Percentiles rank a stretch among this genome's conserved stretches.
These are phyloP conservation scores for Fraxinus latifolia DNA, from an alignment of 305 asterid genomes.

Conservation along the genomic window DNA sequence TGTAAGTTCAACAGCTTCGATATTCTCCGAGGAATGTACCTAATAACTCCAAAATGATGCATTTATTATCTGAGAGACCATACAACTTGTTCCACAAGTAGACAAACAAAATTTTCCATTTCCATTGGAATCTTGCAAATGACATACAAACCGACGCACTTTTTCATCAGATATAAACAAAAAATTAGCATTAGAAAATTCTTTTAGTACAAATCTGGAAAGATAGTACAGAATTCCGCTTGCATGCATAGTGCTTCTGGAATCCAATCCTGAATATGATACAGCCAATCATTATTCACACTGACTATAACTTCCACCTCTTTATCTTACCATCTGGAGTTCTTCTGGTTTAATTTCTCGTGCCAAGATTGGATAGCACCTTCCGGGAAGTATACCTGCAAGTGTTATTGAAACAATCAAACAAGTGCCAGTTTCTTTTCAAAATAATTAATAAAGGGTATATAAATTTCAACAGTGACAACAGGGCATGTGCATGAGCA, in stretches of 20 bases:
- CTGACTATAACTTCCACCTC: neutral
- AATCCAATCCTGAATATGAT: slow-evolving; percentile 10
- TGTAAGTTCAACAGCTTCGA: slow-evolving; percentile 83
- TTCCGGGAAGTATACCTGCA: slow-evolving; percentile 90
- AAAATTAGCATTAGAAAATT: slow-evolving; percentile 8
- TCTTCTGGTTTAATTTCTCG: slow-evolving; percentile 85
- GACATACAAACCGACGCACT: slow-evolving; percentile 20
- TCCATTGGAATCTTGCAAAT: slow-evolving; percentile 12
- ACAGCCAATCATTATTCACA: slow-evolving; percentile 18
- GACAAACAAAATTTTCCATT: slow-evolving; percentile 7
- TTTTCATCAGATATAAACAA: slow-evolving; percentile 6
- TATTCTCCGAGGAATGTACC: slow-evolving; percentile 79
- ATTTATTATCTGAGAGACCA: slow-evolving; percentile 23
- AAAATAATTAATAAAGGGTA: slow-evolving; percentile 15
- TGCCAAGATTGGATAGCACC: slow-evolving; percentile 68
- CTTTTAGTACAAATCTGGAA: slow-evolving; percentile 12
- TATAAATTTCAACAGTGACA: slow-evolving; percentile 16
- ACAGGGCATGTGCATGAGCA: slow-evolving; percentile 17
- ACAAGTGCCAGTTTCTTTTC: slow-evolving; percentile 18
- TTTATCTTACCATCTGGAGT: slow-evolving; percentile 65
- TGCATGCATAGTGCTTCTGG: slow-evolving; percentile 12
- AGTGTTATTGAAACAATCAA: slow-evolving; percentile 22
- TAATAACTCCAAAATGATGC: slow-evolving; percentile 42
- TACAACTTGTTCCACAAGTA: slow-evolving; percentile 18
- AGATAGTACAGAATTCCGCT: slow-evolving; percentile 1